Conservation (phyloP, 2,329 filamentous ascomycete genomes). For the Calycina marina region DNA sequence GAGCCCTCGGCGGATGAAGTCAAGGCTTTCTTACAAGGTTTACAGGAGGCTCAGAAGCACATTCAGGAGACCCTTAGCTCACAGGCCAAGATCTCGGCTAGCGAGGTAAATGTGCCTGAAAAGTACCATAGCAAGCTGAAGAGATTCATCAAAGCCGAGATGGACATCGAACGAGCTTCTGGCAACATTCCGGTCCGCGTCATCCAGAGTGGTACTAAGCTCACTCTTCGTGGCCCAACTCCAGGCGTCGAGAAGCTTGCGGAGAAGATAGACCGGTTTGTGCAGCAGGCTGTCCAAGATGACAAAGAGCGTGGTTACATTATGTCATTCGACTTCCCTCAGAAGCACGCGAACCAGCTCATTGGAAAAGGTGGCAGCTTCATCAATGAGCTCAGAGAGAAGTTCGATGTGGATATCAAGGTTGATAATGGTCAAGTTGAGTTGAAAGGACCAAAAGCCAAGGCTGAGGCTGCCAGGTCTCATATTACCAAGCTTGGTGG, state of each 20-base stretch:
- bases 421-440: conserved; percentile 89
- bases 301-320: conserved; percentile 88
- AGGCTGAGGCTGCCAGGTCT: conserved; percentile 73
- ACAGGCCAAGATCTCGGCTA: conserved; percentile 38
- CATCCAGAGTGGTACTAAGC: conserved; percentile 40
- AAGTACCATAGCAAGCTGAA: conserved; percentile 49
- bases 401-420: conserved; percentile 64
- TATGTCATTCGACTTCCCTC: conserved; percentile 77
- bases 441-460: conserved; percentile 88
- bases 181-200: conserved; percentile 47
- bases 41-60: conserved; percentile 41
- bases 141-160: conserved; percentile 50
- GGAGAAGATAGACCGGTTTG: conserved; percentile 60
- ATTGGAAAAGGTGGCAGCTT: conserved; percentile 55
- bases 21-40: conserved; percentile 36
- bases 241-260: conserved; percentile 58
- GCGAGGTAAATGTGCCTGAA: conserved; percentile 39
- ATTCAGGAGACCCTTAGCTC: conserved; percentile 42
- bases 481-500: conserved; percentile 69
- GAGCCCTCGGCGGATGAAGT: conserved; percentile 35
- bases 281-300: conserved; percentile 79
- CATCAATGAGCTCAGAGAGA: conserved; percentile 50
- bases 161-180: conserved; percentile 35
- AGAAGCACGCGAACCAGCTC: conserved; percentile 82
- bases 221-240: conserved; percentile 65